Evolutionary conservation across 2,329 filamentous ascomycete genomes (phyloP).

Genomic region (Pyricularia sp.): DNA sequence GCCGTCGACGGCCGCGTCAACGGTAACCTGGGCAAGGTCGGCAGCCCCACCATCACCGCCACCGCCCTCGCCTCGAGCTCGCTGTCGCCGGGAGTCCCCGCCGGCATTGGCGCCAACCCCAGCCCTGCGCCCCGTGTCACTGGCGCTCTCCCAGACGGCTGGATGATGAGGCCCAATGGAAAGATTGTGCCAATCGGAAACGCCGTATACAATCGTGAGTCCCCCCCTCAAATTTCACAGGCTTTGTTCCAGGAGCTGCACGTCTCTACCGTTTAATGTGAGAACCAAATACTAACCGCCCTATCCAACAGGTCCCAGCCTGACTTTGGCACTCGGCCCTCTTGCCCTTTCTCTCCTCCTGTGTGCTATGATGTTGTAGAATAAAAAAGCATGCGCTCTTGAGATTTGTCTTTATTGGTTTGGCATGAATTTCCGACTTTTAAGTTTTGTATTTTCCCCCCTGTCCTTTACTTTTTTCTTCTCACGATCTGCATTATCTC

Average conservation of each 20-base stretch:
- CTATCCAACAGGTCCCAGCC: background rate
- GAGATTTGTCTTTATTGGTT: background rate
- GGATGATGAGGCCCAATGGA: constrained; percentile 69
- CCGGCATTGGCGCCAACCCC: constrained; percentile 50
- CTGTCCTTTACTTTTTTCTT: no score
- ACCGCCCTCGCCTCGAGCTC: constrained; percentile 55
- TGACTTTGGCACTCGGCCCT: background rate
- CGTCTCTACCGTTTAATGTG: background rate
- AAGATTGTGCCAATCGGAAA: constrained; percentile 60
- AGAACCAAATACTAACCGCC: background rate
- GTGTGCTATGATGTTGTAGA: background rate
- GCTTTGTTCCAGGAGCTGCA: background rate
- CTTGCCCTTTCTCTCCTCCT: background rate
- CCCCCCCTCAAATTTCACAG: background rate
- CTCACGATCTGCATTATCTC: background rate
- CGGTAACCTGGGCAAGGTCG: constrained; percentile 50
- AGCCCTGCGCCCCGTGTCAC: constrained; percentile 40
- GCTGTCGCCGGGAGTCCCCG: constrained; percentile 57
- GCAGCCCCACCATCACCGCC: constrained; percentile 39
- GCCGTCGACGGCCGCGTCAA: constrained; percentile 73
- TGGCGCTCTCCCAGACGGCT: constrained; percentile 60
- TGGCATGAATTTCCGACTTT: background rate
- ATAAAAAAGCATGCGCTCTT: background rate
- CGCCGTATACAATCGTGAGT: background rate
- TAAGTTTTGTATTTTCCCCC: background rate